These are phyloP conservation scores for Neonectria neomacrospora DNA, from an alignment of 2,329 filamentous ascomycete species.

Conservation along the genomic window DNA sequence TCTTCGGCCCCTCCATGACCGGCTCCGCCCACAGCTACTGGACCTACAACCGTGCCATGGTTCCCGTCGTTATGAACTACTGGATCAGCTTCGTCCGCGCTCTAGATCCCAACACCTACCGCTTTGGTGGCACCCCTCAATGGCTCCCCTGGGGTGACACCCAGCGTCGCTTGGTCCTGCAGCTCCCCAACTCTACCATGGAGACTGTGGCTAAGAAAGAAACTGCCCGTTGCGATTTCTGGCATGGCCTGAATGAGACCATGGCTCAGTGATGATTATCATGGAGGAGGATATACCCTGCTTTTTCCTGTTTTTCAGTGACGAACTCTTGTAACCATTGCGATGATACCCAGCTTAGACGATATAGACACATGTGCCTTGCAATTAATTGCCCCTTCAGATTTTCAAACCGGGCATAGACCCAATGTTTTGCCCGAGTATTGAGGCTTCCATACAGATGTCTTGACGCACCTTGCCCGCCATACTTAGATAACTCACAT, in stretches of 20 bases:
- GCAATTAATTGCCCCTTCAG: neutral
- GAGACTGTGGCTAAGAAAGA: slow-evolving; percentile 52
- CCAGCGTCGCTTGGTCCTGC: slow-evolving; percentile 51
- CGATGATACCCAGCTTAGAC: slow-evolving; percentile 34
- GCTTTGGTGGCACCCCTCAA: slow-evolving; percentile 48
- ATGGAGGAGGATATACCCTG: slow-evolving; percentile 12
- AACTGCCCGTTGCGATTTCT: slow-evolving; percentile 54
- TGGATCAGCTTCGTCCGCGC: slow-evolving; percentile 60
- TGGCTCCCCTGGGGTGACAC: slow-evolving; percentile 56
- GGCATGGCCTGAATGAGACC: slow-evolving; percentile 50
- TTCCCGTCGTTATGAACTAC: slow-evolving; percentile 61
- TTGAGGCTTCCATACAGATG: neutral
- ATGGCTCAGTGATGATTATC: slow-evolving; percentile 40
- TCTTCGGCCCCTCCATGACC: slow-evolving; percentile 58
- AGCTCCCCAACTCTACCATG: slow-evolving; percentile 53
- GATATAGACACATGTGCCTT: neutral
- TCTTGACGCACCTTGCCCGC: neutral
- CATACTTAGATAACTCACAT: neutral
- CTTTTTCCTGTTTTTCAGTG: slow-evolving; percentile 6
- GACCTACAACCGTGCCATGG: slow-evolving; percentile 57
- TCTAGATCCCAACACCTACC: slow-evolving; percentile 57
- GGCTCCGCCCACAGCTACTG: slow-evolving; percentile 50
- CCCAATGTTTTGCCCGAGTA: neutral
- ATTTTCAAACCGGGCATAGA: neutral
- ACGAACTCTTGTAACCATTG: neutral